Evolutionary conservation across 805 yeast species (phyloP).

Genomic region (Saturnispora zaruensis): DNA sequence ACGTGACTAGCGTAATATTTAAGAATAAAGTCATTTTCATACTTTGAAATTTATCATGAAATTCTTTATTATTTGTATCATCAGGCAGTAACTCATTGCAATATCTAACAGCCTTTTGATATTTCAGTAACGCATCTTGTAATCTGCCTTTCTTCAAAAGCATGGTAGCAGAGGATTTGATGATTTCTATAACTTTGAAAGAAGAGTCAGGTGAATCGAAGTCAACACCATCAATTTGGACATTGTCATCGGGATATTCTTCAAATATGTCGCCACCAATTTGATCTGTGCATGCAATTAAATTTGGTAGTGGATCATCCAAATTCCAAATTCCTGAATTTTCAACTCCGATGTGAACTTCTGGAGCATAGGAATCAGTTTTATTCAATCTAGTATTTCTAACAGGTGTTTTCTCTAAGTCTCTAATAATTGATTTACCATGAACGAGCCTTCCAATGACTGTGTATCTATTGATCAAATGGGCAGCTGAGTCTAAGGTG

Average conservation of each 20-base stretch:
- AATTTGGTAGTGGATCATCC: slow-evolving; percentile 45
- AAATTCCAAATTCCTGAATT: slow-evolving; percentile 60
- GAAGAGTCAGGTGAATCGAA: slow-evolving; percentile 38
- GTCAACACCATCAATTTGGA: slow-evolving; percentile 42
- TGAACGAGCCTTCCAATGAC: slow-evolving; percentile 64
- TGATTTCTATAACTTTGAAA: slow-evolving; percentile 40
- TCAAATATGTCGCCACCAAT: slow-evolving; percentile 67
- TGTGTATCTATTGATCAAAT: slow-evolving; percentile 66
- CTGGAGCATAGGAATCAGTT: slow-evolving; percentile 26
- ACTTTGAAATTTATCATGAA: slow-evolving; percentile 40
- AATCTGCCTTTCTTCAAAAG: slow-evolving; percentile 46
- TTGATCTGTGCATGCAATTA: slow-evolving; percentile 50
- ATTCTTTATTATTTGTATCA: slow-evolving; percentile 48
- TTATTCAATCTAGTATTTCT: slow-evolving; percentile 30
- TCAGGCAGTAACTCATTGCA: slow-evolving; percentile 69
- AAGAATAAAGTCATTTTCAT: slow-evolving; percentile 43
- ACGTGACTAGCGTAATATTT: slow-evolving; percentile 49
- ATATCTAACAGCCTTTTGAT: slow-evolving; percentile 57
- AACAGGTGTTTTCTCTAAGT: slow-evolving; percentile 45
- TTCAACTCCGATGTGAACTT: slow-evolving; percentile 38
- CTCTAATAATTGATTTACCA: slow-evolving; percentile 65
- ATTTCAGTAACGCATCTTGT: slow-evolving; percentile 51
- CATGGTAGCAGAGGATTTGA: slow-evolving; percentile 60
- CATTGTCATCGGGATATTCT: slow-evolving; percentile 71
- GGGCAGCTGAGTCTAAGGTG: slow-evolving; percentile 61